phyloP scores from a whole-genome alignment of 352 stramenopile genomes.

The Nothophytophthora sp. region DNA sequence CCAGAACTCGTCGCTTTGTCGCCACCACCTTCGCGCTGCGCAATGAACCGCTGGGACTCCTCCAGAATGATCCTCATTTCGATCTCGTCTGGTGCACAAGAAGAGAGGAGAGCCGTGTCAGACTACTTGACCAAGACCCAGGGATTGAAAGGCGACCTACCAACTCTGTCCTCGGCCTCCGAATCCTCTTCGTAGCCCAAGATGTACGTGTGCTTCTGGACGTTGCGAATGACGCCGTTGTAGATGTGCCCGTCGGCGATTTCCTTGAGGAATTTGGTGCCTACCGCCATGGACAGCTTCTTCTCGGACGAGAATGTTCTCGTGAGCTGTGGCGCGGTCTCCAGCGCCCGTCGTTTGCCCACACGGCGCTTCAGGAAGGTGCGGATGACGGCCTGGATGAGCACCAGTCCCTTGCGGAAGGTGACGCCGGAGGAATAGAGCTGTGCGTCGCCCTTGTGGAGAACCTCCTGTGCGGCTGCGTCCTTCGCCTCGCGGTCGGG shows the following conservation, averaged over 20 bases:
- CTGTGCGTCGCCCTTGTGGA: constrained; percentile 61
- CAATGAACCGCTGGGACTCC: constrained; percentile 53
- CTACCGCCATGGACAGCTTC: constrained; percentile 42
- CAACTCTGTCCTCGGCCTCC: constrained; percentile 63
- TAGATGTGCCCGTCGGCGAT: constrained; percentile 64
- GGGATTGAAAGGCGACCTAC: constrained; percentile 25
- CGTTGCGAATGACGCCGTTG: constrained; percentile 56
- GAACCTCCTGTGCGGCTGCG: constrained; percentile 51
- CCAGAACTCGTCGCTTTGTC: background rate
- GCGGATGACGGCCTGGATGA: constrained; percentile 73
- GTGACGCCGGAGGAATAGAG: constrained; percentile 76
- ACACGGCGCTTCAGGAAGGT: constrained; percentile 57
- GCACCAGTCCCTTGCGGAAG: constrained; percentile 67
- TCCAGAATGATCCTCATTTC: constrained; percentile 82
- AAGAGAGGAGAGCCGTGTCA: background rate
- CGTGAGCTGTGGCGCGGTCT: constrained; percentile 10
- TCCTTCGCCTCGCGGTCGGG: constrained; percentile 48
- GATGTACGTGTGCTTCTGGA: constrained; percentile 48
- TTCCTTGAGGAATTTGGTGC: constrained; percentile 76
- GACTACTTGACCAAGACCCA: background rate
- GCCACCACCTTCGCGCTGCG: constrained; percentile 29
- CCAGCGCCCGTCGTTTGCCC: constrained; percentile 37
- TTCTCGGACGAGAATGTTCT: background rate
- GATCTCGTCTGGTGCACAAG: constrained; percentile 47
- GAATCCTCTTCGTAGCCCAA: constrained; percentile 68